Base-by-base conservation (phyloP, 2,329 filamentous ascomycete species). In the Aspergillus quadrilineatus region DNA sequence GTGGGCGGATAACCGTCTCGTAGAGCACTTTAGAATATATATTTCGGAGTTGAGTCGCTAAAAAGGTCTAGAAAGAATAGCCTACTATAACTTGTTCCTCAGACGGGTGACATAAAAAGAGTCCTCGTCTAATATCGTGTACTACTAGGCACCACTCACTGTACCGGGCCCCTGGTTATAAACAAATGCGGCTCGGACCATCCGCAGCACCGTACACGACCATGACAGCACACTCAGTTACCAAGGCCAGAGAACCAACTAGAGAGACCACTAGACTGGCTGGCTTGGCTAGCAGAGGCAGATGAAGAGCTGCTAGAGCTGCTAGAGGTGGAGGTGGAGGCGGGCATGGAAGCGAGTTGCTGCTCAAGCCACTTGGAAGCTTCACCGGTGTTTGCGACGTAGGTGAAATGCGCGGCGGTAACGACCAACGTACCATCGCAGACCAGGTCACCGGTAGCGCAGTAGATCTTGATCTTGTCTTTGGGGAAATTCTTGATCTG, bases 391-490 rank as follows among this genome's bases (percentile, higher is more conserved):
- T 75, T 60, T 9, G 53, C 48, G 2, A 57, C 60, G 55, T 79
- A 79, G 9, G 69, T 69, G 41, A 76, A 63, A 67, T 79, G 75
- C 2, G 72, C 62, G 6, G 69, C 64, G 0, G 73, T 65, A 14
- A 79, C 67, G 39, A 75, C 67, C 53, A 80, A 64, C 3, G 75
- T 77, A 22, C 79, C 77, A 1, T 67, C 55, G 60, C 81, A 83
- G 14, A 83, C 81, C 45, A 76, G 58, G 58, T 83, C 80, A 0
- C 77, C 79, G 5, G 63, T 50, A 49, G 78, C 75, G 53, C 80
- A 83, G 39, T 79, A 75, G 14, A 80, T 77, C 60, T 78, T 72
- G 26, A 72, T 72, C 66, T 79, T 78, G 4, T 72, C 71, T 47
- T 69, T 62, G n/a, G 73, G 72, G 61, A 76, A 78, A 39, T 70